Conservation (phyloP, 768 basidiomycete genomes). For the Macrocybe gigantea region DNA sequence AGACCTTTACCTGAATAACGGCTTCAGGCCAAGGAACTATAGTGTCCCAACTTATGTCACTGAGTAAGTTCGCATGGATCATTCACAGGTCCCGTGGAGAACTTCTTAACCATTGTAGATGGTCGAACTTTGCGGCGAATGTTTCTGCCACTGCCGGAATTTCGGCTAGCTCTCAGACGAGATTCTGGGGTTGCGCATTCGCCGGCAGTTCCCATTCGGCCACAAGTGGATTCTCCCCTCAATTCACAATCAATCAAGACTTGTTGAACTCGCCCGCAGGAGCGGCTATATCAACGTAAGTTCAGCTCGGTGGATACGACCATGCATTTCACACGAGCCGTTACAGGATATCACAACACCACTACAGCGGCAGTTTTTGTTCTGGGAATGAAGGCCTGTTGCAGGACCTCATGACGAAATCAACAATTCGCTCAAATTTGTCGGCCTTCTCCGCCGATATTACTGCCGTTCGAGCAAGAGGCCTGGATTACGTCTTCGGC, state of each 20-base stretch:
- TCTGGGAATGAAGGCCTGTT: constrained; percentile 45
- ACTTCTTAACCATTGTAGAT: constrained; percentile 27
- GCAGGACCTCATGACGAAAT: constrained; percentile 63
- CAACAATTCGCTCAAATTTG: constrained; percentile 51
- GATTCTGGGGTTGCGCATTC: constrained; percentile 45
- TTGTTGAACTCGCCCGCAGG: constrained; percentile 45
- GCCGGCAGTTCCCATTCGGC: constrained; percentile 39
- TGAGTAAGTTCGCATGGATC: constrained; percentile 31
- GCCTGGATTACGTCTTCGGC: constrained; percentile 55
- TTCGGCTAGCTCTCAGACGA: constrained; percentile 28
- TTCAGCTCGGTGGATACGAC: neutral
- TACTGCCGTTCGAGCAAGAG: constrained; percentile 34
- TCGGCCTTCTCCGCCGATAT: constrained; percentile 48
- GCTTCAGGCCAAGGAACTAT: constrained; percentile 31
- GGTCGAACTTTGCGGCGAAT: constrained; percentile 46
- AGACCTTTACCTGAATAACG: constrained; percentile 46
- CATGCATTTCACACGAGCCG: neutral
- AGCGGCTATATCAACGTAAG: constrained; percentile 47
- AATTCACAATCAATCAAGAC: constrained; percentile 47
- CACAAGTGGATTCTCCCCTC: constrained; percentile 50
- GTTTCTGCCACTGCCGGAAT: constrained; percentile 36
- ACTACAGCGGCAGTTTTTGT: constrained; percentile 61
- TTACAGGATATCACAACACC: constrained; percentile 49
- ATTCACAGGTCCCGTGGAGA: neutral
- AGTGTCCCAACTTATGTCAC: constrained; percentile 38